Evolutionary conservation across 2,329 filamentous ascomycete species (phyloP).

Genomic region (Pestalotiopsis sp.): DNA sequence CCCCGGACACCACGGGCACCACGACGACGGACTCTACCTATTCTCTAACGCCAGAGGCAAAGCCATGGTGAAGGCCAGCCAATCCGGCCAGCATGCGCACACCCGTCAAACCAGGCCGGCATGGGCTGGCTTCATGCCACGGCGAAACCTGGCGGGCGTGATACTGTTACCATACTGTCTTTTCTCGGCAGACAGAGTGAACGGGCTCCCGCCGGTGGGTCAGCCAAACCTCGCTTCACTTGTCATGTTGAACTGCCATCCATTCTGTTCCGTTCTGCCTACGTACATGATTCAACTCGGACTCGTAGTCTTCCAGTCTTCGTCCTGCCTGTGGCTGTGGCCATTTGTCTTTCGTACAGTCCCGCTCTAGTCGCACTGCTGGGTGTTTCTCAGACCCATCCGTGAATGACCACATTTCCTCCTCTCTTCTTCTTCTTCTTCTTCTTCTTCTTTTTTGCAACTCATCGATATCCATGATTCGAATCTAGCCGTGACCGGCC

Average conservation of each 20-base stretch:
- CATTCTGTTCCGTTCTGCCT: slow-evolving; percentile 1
- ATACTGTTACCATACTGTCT: slow-evolving; percentile 1
- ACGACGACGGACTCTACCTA: slow-evolving; percentile 6
- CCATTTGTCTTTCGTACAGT: slow-evolving; percentile 5
- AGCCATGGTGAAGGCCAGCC: slow-evolving; percentile 14
- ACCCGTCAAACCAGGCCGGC: slow-evolving; percentile 23
- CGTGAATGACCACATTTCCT: slow-evolving; percentile 17
- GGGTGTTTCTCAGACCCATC: slow-evolving; percentile 13
- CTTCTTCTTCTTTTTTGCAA: slow-evolving; percentile 20
- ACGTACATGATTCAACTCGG: not conserved
- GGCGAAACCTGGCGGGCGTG: not conserved
- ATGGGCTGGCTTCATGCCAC: slow-evolving; percentile 13
- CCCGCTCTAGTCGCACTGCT: slow-evolving; percentile 10
- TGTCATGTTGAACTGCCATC: not conserved
- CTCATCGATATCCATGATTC: slow-evolving; percentile 39
- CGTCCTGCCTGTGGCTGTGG: not conserved
- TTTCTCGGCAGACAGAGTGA: not conserved
- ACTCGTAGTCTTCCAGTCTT: slow-evolving; percentile 1
- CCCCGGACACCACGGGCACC: slow-evolving; percentile 9
- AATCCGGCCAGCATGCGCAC: slow-evolving; percentile 20
- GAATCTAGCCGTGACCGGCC: slow-evolving; percentile 40
- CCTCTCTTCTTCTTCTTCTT: slow-evolving; percentile 20
- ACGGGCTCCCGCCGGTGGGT: not conserved
- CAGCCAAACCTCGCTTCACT: slow-evolving; percentile 4
- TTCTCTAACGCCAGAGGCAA: slow-evolving; percentile 13